Evolutionary conservation across 345 rosid species (phyloP), one percentile per base, ranked within the genome.

Genomic region (Stellera chamaejasme): DNA sequence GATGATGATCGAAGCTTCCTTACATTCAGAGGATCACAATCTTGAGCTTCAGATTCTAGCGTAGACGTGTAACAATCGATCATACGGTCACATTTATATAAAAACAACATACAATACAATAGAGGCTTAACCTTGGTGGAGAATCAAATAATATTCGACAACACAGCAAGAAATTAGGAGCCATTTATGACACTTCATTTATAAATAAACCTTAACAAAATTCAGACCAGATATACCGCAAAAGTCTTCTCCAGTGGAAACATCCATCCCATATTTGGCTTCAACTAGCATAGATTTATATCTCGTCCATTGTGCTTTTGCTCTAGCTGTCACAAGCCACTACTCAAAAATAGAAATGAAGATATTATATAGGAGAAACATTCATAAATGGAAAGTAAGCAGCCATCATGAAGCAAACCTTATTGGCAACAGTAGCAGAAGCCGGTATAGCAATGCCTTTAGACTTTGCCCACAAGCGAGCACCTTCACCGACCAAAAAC

Each of bases 401-500:
- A 46, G 15, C 57, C 58, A 52, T 4, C 13, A 36, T 13, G 14
- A 60, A 68, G 19, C 19, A 47, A 47, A 92, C 98, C 98, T 86
- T 72, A 46, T 92, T 77, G 45, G 91, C 87, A 74, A 86, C 82
- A 26, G 44, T 63, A 62, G 45, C 44, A 53, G 79, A 80, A 49
- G 62, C 82, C 41, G 87, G 79, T 52, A 77, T 61, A 58, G 55
- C 14, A 78, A 78, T 52, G 58, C 79, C 86, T 71, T 77, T 84
- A 61, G 89, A 81, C 54, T 71, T 76, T 36, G 85, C 96, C 97
- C 96, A 93, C 60, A 57, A 28, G 42, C 74, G 70, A 19, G 99
- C 96, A 68, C 97, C 97, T 81, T 89, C 99, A 59, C 99, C 96
- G 55, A 70, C 99, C 79, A 93, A 81, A 71, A 93, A 81, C 93